Evolutionary conservation across 805 yeast genomes (phyloP).

Genomic region (Hanseniaspora valbyensis): DNA sequence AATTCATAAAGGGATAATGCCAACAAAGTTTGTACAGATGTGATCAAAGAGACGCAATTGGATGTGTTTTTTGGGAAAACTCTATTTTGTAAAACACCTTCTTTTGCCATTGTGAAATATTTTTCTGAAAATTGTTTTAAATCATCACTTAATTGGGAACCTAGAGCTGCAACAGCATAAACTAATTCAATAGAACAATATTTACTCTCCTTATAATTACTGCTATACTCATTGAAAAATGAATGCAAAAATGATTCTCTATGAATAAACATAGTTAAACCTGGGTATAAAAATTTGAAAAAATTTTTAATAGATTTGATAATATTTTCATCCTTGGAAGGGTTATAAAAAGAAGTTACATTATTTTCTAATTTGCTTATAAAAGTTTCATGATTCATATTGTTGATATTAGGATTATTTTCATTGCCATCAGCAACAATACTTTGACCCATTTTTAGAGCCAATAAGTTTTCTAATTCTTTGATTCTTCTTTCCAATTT

Average conservation of each 20-base stretch:
- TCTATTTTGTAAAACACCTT: slow-evolving; percentile 30
- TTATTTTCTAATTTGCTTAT: not conserved
- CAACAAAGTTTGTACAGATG: slow-evolving; percentile 49
- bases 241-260: slow-evolving; percentile 52
- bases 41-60: slow-evolving; percentile 30
- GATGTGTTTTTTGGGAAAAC: slow-evolving; percentile 29
- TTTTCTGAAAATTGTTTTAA: slow-evolving; percentile 33
- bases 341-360: slow-evolving; percentile 1
- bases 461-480: slow-evolving; percentile 20
- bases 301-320: slow-evolving; percentile 30
- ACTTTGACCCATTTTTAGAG: slow-evolving; percentile 18
- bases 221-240: slow-evolving; percentile 45
- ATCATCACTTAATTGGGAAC: slow-evolving; percentile 40
- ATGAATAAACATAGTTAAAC: slow-evolving; percentile 49
- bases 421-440: not conserved
- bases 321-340: slow-evolving; percentile 26
- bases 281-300: slow-evolving; percentile 58
- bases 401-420: not conserved
- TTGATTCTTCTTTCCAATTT: slow-evolving; percentile 28
- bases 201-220: slow-evolving; percentile 31
- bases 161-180: slow-evolving; percentile 48
- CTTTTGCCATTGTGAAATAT: slow-evolving; percentile 40
- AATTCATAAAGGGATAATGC: slow-evolving; percentile 51
- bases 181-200: slow-evolving; percentile 48
- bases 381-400: not conserved